phyloP scores from a whole-genome alignment of 495 filamentous ascomycete species.

The Aspergillus homomorphus region DNA sequence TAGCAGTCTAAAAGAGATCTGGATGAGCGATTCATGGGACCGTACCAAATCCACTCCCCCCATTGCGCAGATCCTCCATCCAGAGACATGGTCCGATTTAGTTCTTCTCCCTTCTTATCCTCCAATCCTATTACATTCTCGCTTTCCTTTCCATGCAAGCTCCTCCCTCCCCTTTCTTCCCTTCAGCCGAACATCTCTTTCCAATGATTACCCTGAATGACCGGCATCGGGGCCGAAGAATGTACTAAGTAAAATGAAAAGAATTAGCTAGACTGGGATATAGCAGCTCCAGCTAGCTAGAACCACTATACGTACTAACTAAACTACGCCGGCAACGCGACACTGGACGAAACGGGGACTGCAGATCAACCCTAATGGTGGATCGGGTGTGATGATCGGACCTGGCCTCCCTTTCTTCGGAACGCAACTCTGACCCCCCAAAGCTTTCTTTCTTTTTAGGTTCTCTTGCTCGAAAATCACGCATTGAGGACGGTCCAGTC shows the following conservation, averaged over 20 bases:
- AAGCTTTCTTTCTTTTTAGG: conserved; percentile 3
- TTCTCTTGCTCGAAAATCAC: conserved; percentile 5
- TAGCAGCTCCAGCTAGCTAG: no score
- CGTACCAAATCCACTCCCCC: background rate
- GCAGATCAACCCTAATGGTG: conserved; percentile 22
- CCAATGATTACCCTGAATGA: background rate
- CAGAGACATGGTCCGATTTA: background rate
- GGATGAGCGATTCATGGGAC: background rate
- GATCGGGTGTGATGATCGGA: conserved; percentile 12
- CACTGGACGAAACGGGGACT: background rate
- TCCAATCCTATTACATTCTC: no score
- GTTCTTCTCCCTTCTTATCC: background rate
- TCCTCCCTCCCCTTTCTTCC: background rate
- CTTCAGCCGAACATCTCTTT: background rate
- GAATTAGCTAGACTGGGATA: no score
- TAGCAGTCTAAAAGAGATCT: no score
- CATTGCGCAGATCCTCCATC: background rate
- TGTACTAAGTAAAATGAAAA: no score
- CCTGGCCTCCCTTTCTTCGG: conserved; percentile 3
- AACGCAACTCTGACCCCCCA: background rate
- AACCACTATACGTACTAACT: no score
- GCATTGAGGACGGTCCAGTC: background rate
- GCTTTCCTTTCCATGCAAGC: background rate
- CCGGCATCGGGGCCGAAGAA: no score
- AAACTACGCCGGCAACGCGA: background rate